These are phyloP conservation scores for Leccinum subgranulosum DNA, from an alignment of 768 basidiomycete species.

Conservation along the genomic window DNA sequence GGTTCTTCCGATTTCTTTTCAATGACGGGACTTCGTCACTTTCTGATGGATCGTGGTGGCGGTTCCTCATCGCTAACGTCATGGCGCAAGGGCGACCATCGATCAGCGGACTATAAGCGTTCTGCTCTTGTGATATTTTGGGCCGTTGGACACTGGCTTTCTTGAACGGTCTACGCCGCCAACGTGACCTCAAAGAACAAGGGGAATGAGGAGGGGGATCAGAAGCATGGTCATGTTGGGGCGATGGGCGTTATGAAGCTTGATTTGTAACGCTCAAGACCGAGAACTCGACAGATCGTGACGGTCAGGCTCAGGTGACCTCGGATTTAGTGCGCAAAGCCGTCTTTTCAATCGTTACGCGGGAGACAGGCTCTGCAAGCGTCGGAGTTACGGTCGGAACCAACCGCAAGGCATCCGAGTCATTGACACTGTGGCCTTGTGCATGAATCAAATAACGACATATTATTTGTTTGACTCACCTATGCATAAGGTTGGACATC, in stretches of 20 bases:
- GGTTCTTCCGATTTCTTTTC: conserved; percentile 7
- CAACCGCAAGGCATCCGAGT: too few relatives aligned
- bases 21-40: conserved; percentile 9
- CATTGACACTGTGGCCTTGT: too few relatives aligned
- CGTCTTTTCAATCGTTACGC: not conserved
- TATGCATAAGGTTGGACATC: too few relatives aligned
- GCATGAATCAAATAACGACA: too few relatives aligned
- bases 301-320: not conserved
- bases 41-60: conserved; percentile 13
- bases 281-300: not conserved
- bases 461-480: too few relatives aligned
- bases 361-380: not conserved
- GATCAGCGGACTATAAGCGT: conserved; percentile 1
- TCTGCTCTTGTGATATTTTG: not conserved
- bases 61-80: conserved; percentile 4
- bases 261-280: not conserved
- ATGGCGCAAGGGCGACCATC: not conserved
- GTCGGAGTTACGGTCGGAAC: not conserved
- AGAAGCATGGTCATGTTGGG: not conserved
- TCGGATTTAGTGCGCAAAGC: not conserved
- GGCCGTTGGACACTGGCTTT: not conserved
- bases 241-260: not conserved
- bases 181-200: not conserved
- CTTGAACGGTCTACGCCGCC: not conserved
- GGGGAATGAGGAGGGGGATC: not conserved